Conservation (phyloP, 2,329 filamentous ascomycete genomes). For the Domatiomyces catenatus region DNA sequence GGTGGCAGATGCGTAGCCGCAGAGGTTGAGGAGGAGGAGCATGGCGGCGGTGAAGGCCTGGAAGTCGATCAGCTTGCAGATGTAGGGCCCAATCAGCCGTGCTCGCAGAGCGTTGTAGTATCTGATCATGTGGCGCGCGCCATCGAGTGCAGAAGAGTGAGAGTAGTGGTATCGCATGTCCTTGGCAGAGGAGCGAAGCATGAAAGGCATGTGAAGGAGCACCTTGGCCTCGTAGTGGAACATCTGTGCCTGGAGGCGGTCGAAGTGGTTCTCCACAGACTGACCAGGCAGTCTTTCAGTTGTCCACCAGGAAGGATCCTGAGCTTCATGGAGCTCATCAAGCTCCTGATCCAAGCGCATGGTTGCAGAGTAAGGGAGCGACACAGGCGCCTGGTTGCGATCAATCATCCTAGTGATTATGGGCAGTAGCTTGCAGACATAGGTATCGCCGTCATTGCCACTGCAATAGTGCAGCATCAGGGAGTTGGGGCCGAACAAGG, state of each 20-base stretch:
- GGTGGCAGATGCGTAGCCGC: constrained; percentile 18
- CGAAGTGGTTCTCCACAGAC: constrained; percentile 19
- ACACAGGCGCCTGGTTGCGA: constrained; percentile 25
- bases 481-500: constrained; percentile 15
- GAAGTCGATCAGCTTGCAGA: constrained; percentile 36
- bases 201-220: constrained; percentile 33
- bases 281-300: constrained; percentile 13
- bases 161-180: constrained; percentile 27
- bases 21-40: constrained; percentile 29
- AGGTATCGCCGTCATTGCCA: constrained; percentile 18
- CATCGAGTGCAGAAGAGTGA: constrained; percentile 26
- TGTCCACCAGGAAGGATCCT: constrained; percentile 22
- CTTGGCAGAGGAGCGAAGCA: constrained; percentile 24
- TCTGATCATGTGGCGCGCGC: constrained; percentile 27
- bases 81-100: constrained; percentile 19
- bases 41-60: constrained; percentile 32
- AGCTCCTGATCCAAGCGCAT: constrained; percentile 29
- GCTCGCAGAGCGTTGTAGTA: constrained; percentile 25
- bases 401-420: constrained; percentile 27
- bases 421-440: constrained; percentile 21
- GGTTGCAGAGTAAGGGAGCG: constrained; percentile 25
- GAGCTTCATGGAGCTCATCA: constrained; percentile 19
- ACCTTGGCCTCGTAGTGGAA: constrained; percentile 26
- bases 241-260: constrained; percentile 25
- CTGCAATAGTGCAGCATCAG: background rate